Base-by-base conservation (phyloP, 2,329 filamentous ascomycete species). In the Mollisiaceae sp. region DNA sequence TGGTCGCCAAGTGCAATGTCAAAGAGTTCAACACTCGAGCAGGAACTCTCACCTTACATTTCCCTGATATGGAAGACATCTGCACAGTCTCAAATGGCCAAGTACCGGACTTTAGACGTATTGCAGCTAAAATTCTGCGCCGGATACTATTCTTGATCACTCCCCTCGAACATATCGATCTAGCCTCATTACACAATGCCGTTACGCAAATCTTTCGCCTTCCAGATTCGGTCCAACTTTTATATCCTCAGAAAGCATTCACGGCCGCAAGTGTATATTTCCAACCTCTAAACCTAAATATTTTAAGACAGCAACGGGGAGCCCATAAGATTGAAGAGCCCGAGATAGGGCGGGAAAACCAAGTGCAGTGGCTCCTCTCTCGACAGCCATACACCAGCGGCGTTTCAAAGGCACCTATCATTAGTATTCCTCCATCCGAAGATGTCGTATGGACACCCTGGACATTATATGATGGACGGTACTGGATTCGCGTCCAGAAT, bases 381-480 rank as follows among this genome's bases (percentile, higher is more conserved):
- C 70, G 73, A 12, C 71, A 74, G 58, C 71, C 64, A 35, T 67
- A 61, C 32, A 22, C 27, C 20, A 45, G 35, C 18, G n/a, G 35
- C 20, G n/a, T 39, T 4, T 14, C 12, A 11, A 43, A 22, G 8
- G 2, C 24, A 45, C 47, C 20, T 27, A 18, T 20, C 20, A 39
- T 27, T 47, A 22, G 27, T 56, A 32, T 63, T 45, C 27, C 39
- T 20, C n/a, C 20, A 47, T 22, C 50, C 14, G 14, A 41, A 24
- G n/a, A n/a, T 36, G 14, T 8, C 18, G 38, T 52, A 5, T 69
- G 70, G 67, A 64, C 68, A 45, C 57, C 70, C 2, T 77, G 75
- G 74, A 59, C 55, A 4, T 68, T 62, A 4, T 90, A 82, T 78
- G 88, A 90, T 74, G 84, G 86, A 0, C 84, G 88, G 1, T 90